Base-by-base conservation (phyloP, 2,329 filamentous ascomycete genomes). In the Hymenoscyphus linearis region DNA sequence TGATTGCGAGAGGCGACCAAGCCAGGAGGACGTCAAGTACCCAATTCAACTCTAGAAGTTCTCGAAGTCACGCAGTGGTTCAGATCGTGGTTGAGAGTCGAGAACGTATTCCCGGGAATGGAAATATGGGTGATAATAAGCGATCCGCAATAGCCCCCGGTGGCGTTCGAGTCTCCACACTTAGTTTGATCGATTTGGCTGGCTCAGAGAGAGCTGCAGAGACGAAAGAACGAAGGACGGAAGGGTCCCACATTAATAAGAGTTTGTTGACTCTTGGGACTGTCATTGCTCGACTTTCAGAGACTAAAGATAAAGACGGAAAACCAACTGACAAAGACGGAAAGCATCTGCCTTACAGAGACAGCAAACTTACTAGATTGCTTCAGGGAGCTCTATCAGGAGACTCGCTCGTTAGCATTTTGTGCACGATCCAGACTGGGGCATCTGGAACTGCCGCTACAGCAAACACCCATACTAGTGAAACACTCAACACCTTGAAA, bases 181-280 rank as follows among this genome's bases (percentile, higher is more conserved):
- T 99, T 60, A 97, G 93, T 73, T 77, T 99, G 72, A 99, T 99
- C 66, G 95, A 99, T 82, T 79, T 99, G 68, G 95, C 95, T 59
- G 95, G 95, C 44, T 98, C 95, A 0, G 95, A 99, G 74, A 91
- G 93, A 75, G 95, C 95, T 47, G 95, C 95, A 3, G 95, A 98
- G 71, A 90, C 88, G 59, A 99, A 98, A 74, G 95, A 98, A 77
- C 85, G 95, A 58, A 85, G 95, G 53, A 91, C 91, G 16, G 95
- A 99, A 76, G 95, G 95, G 65, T 93, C 93, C 13, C 95, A 99
- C 73, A 99, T 99, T 77, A 99, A 99, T 80, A 98, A 98, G 78
- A 97, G 92, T 74, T 78, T 99, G 71, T 84, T 99, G 62, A 99
- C 95, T 0, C 80, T 99, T 2, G 95, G 95, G 57, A 99, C 91